These are phyloP conservation scores for Rhodotorula sp. DNA, from an alignment of 1,284 basidiomycete species.

Conservation along the genomic window DNA sequence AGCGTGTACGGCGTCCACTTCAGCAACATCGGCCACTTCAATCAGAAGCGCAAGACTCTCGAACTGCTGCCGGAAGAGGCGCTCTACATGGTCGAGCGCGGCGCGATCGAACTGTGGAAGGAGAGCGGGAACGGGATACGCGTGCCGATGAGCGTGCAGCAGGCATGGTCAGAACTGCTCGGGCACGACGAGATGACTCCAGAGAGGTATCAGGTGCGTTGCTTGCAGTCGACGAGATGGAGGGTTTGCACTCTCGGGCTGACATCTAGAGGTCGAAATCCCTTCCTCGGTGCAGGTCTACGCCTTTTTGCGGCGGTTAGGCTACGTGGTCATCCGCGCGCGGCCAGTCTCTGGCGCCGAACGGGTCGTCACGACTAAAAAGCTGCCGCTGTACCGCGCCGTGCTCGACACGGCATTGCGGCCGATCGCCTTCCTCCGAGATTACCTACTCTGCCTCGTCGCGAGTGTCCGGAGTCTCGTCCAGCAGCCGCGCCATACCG, in stretches of 20 bases:
- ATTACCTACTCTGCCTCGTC: not conserved
- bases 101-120: constrained; percentile 78
- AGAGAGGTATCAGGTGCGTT: constrained; percentile 77
- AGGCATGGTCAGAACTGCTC: constrained; percentile 80
- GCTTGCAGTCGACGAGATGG: too few relatives aligned
- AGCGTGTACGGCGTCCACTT: constrained; percentile 69
- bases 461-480: not conserved
- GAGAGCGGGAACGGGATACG: constrained; percentile 52
- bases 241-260: not conserved
- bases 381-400: constrained; percentile 9
- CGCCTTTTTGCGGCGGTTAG: constrained; percentile 83
- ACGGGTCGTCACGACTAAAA: not conserved
- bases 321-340: constrained; percentile 70
- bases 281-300: constrained; percentile 67
- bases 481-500: not conserved
- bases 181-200: constrained; percentile 71
- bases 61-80: constrained; percentile 92
- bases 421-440: constrained; percentile 4
- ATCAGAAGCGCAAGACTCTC: constrained; percentile 57
- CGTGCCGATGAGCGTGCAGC: constrained; percentile 75
- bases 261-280: not conserved
- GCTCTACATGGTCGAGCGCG: constrained; percentile 85
- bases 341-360: constrained; percentile 14
- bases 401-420: constrained; percentile 1
- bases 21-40: constrained; percentile 66